A percentile compares a stretch with the other conserved stretches of the same genome.
These are phyloP conservation scores for Rhizoclosmatium sp. DNA, from an alignment of 192 early-diverging fungal species.

Conservation along the genomic window DNA sequence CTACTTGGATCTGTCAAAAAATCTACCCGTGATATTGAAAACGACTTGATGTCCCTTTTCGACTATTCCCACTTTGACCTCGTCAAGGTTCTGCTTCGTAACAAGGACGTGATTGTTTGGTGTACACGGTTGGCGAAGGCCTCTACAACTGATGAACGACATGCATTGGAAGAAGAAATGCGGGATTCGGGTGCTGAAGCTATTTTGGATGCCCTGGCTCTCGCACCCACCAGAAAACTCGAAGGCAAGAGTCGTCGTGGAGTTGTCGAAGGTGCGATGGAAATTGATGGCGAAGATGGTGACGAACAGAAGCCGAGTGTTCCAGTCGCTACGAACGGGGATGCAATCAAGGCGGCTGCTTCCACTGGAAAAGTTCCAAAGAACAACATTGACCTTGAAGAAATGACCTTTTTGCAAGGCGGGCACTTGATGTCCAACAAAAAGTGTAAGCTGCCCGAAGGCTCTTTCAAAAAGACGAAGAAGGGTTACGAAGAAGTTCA, in stretches of 20 bases:
- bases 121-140: conserved; percentile 86
- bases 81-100: conserved; percentile 86
- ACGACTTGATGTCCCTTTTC: conserved; percentile 94
- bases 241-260: conserved; percentile 69
- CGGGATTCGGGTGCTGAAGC: conserved; percentile 67
- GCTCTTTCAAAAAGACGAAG: conserved; percentile 88
- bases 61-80: conserved; percentile 97
- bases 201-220: conserved; percentile 76
- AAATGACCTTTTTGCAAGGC: conserved; percentile 89
- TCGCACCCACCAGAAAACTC: conserved; percentile 55
- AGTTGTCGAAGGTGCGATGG: conserved; percentile 72
- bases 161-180: conserved; percentile 73
- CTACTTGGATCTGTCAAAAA: conserved; percentile 71
- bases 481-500: conserved; percentile 95
- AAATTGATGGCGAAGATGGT: conserved; percentile 60
- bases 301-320: conserved; percentile 54
- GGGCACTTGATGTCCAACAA: conserved; percentile 99
- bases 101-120: conserved; percentile 91
- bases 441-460: conserved; percentile 87
- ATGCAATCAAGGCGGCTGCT: conserved; percentile 32
- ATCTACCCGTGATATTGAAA: conserved; percentile 87
- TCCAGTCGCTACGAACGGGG: conserved; percentile 58
- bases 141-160: conserved; percentile 56
- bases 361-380: conserved; percentile 57
- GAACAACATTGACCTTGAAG: conserved; percentile 75